Evolutionary conservation across 345 rosid genomes (phyloP).

Genomic region (Lagerstroemia speciosa): DNA sequence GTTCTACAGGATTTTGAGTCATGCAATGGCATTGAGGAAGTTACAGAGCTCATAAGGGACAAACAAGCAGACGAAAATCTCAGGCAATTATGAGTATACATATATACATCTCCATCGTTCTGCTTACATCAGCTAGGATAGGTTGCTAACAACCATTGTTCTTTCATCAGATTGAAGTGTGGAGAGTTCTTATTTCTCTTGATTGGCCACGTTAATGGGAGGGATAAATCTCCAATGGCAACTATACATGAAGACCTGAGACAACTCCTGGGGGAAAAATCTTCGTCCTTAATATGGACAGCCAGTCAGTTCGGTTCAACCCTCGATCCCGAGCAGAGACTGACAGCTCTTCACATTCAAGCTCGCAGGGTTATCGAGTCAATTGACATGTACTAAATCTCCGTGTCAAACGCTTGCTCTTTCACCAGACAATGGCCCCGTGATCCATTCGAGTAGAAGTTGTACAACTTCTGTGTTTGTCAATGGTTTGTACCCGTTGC

Average conservation of each 20-base stretch:
- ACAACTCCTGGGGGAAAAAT: slow-evolving; percentile 85
- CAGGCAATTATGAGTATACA: slow-evolving; percentile 32
- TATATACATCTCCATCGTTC: slow-evolving; percentile 3
- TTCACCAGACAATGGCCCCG: not conserved
- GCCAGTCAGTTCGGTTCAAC: slow-evolving; percentile 92
- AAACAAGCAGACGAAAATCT: slow-evolving; percentile 92
- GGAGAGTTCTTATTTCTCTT: slow-evolving; percentile 93
- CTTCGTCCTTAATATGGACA: slow-evolving; percentile 95
- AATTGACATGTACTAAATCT: slow-evolving; percentile 51
- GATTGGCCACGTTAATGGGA: slow-evolving; percentile 82
- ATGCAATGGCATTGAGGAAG: slow-evolving; percentile 86
- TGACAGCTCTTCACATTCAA: slow-evolving; percentile 75
- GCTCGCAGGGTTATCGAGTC: slow-evolving; percentile 94
- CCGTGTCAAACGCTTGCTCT: not conserved
- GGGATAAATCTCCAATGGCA: slow-evolving; percentile 69
- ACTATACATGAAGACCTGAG: slow-evolving; percentile 75
- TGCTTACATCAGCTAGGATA: not conserved
- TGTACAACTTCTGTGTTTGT: not conserved
- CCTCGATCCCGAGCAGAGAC: slow-evolving; percentile 75
- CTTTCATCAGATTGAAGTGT: slow-evolving; percentile 60
- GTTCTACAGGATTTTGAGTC: slow-evolving; percentile 68
- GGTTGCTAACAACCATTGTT: not conserved
- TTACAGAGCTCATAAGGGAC: slow-evolving; percentile 73
- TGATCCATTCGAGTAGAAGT: not conserved
- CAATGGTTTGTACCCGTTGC: not conserved